phyloP scores from a whole-genome alignment of 208 protist genomes.

The Angomonas desouzai region DNA sequence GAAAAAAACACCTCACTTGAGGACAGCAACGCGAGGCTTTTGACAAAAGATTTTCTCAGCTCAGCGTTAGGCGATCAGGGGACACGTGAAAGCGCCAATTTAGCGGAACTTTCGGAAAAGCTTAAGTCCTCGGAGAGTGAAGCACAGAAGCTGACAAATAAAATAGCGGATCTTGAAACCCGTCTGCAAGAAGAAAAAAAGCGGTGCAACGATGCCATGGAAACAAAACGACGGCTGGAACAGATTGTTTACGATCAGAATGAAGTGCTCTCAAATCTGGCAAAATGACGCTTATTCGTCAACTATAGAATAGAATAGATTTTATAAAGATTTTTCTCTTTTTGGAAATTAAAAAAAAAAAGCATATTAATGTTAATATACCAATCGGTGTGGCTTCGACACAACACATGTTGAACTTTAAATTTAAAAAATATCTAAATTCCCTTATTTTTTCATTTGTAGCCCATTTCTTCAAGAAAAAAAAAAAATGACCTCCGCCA shows the following conservation, averaged over 20 bases:
- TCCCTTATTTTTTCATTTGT: no score
- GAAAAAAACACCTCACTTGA: conserved; percentile 45
- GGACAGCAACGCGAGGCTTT: conserved; percentile 65
- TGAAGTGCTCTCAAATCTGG: conserved; percentile 57
- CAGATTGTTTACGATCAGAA: conserved; percentile 77
- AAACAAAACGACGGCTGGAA: conserved; percentile 75
- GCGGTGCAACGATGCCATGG: conserved; percentile 35
- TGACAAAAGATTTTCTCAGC: conserved; percentile 55
- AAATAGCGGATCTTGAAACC: conserved; percentile 14
- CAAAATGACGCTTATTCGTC: conserved; percentile 28
- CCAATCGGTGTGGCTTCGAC: no score
- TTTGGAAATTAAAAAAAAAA: no score
- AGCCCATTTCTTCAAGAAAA: conserved; percentile 6
- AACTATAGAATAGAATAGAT: conserved; percentile 2
- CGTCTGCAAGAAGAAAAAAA: conserved; percentile 28
- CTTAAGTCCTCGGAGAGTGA: conserved; percentile 13
- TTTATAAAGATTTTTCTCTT: no score
- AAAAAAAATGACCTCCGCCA: not conserved
- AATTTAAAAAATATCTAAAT: no score
- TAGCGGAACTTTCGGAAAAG: conserved; percentile 5
- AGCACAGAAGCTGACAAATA: conserved; percentile 23
- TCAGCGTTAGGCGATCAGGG: not conserved
- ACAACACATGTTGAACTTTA: no score
- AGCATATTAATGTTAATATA: no score
- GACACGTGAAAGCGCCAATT: conserved; percentile 2